These are phyloP conservation scores for Neotropicomus parvogracilis DNA, from an alignment of 1,284 basidiomycete genomes.

Conservation along the genomic window DNA sequence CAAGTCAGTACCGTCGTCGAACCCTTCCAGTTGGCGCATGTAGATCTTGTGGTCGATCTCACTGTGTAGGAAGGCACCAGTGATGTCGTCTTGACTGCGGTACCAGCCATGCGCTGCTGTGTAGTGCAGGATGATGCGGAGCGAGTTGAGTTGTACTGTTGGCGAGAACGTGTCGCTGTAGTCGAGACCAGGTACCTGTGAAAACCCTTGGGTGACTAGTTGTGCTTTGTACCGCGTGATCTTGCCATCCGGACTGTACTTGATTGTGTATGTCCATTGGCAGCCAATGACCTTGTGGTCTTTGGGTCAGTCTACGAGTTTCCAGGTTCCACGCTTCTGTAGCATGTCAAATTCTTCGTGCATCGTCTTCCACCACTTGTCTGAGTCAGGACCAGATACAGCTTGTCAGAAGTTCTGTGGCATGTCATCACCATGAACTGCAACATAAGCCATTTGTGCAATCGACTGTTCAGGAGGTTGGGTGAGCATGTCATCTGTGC, in stretches of 20 bases:
- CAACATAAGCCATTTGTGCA: background rate
- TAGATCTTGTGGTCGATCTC: background rate
- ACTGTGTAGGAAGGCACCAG: background rate
- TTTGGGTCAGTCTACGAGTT: slow-evolving; percentile 21
- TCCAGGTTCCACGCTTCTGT: slow-evolving; percentile 24
- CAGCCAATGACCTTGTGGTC: slow-evolving; percentile 26
- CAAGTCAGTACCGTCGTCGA: background rate
- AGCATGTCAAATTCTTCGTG: slow-evolving; percentile 27
- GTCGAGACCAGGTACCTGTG: background rate
- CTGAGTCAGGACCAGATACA: background rate
- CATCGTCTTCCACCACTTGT: slow-evolving; percentile 32
- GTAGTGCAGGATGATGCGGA: background rate
- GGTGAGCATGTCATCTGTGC: no score
- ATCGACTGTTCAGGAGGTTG: no score
- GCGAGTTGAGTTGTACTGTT: background rate
- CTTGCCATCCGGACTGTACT: slow-evolving; percentile 33
- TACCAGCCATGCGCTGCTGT: background rate
- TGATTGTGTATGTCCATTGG: slow-evolving; percentile 38
- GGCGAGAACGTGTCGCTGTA: background rate
- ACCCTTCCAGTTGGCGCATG: background rate
- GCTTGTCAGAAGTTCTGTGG: slow-evolving; percentile 1
- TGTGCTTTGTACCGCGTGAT: slow-evolving; percentile 12
- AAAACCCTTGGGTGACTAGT: slow-evolving; percentile 30
- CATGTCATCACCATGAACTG: background rate
- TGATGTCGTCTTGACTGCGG: background rate